Conservation (phyloP, 108 stramenopile species). For the Fragilariopsis cylindrus region DNA sequence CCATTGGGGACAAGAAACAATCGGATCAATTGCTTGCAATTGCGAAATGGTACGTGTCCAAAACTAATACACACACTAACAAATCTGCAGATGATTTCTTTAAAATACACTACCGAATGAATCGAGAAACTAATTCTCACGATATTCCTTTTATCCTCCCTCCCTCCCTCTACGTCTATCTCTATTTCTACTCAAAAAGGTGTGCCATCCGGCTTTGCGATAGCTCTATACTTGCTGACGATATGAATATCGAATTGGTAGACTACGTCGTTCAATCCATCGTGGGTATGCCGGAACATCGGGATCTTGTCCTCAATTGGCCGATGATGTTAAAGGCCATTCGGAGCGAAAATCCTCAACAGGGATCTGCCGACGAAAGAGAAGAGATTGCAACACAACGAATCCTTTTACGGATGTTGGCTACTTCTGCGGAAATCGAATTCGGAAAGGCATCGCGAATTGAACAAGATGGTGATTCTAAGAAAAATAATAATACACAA, state of each 20-base stretch:
- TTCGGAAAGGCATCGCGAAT: conserved; percentile 24
- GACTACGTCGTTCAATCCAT: conserved; percentile 79
- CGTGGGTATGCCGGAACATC: conserved; percentile 68
- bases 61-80: background rate
- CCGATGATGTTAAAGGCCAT: conserved; percentile 76
- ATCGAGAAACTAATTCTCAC: background rate
- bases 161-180: background rate
- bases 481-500: background rate
- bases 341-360: conserved; percentile 50
- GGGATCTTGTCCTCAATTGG: conserved; percentile 64
- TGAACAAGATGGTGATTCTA: conserved; percentile 3
- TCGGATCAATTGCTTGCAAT: conserved; percentile 32
- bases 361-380: conserved; percentile 30
- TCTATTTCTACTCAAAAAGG: conserved; percentile 21
- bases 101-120: background rate
- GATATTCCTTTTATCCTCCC: background rate
- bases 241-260: conserved; percentile 60
- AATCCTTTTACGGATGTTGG: conserved; percentile 74
- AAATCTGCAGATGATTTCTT: background rate
- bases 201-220: conserved; percentile 61
- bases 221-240: conserved; percentile 62
- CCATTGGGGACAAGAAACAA: conserved; percentile 44
- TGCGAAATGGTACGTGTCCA: conserved; percentile 34
- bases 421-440: conserved; percentile 61
- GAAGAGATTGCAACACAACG: conserved; percentile 68